Base-by-base conservation (phyloP, 2,329 filamentous ascomycete genomes). In the Fusarium redolens region DNA sequence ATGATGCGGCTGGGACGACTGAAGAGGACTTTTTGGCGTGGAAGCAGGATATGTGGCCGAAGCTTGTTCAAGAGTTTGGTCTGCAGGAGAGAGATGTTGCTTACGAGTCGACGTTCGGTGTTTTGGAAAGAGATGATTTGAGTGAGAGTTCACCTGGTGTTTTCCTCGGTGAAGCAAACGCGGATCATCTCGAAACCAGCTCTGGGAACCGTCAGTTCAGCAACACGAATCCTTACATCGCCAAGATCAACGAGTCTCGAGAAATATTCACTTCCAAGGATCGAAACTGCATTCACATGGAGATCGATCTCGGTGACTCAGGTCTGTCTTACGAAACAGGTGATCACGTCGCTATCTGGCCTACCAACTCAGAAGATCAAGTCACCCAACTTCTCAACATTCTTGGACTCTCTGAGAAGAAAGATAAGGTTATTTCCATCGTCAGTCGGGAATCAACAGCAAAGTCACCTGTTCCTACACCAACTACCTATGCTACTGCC, bases 11-110 rank as follows among this genome's bases (percentile, higher is more conserved):
- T 18, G 57, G 57, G 0, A 60, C 57, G 1, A 60, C 57, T 4
- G 47, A 60, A 18, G 57, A 60, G 6, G 57, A 60, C 37, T 60
- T 60, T n/a, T 4, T 60, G 37, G 31, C 57, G 0, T 60, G 57
- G 57, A 60, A 60, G n/a, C 57, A 60, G 12, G 47, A 43, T 20
- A 60, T 60, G 57, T 60, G 57, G 57, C 47, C 47, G 17, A 54
- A 22, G 18, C 28, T 60, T 3, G 18, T 55, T 4, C 18, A 40
- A n/a, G 57, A 55, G 14, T 35, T 55, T 33, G 37, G 37, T 4
- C 57, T 60, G 0, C 7, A 55, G 10, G 47, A 55, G 30, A 22
- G 47, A 9, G 37, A 60, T 22, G 47, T 43, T 20, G 17, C 47
- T 6, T 60, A 60, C 3, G 57, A 60, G 3, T 55, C 57, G 0